Percentiles rank a stretch among this genome's conserved stretches.
Evolutionary conservation across 306 rosid species (phyloP).

Genomic region (Potentilla sterilis): DNA sequence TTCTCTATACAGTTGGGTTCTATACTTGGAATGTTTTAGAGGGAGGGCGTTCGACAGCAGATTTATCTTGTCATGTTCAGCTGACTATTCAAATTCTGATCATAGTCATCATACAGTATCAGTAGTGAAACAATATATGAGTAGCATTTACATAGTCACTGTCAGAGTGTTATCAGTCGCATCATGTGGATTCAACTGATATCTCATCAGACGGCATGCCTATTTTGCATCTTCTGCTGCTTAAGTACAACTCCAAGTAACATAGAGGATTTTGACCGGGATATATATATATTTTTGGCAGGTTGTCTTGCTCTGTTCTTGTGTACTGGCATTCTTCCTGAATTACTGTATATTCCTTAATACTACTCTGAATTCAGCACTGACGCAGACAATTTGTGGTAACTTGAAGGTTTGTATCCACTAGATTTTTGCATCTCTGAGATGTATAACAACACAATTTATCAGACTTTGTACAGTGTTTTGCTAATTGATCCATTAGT

Average conservation of each 20-base stretch:
- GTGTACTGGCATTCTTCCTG: conserved; percentile 88
- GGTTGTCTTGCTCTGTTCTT: conserved; percentile 79
- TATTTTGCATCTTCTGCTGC: not conserved
- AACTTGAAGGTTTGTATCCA: conserved; percentile 75
- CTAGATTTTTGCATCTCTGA: conserved; percentile 5
- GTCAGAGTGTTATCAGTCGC: no score
- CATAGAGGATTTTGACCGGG: conserved; percentile 14
- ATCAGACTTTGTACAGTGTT: not conserved
- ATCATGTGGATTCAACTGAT: not conserved
- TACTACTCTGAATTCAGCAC: conserved; percentile 90
- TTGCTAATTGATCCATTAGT: not conserved
- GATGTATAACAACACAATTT: not conserved
- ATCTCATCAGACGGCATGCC: not conserved
- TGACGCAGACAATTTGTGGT: conserved; percentile 92
- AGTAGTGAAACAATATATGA: not conserved
- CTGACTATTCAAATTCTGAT: not conserved
- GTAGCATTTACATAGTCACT: not conserved
- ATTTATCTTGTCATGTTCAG: not conserved
- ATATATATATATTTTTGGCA: conserved; percentile 28
- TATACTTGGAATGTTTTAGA: not conserved
- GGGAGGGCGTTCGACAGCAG: not conserved
- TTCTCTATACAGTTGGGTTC: not conserved
- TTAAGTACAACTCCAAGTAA: not conserved
- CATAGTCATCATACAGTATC: not conserved
- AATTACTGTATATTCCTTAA: conserved; percentile 85